phyloP scores from a whole-genome alignment of 768 basidiomycete genomes.

The Mycena vulgaris region DNA sequence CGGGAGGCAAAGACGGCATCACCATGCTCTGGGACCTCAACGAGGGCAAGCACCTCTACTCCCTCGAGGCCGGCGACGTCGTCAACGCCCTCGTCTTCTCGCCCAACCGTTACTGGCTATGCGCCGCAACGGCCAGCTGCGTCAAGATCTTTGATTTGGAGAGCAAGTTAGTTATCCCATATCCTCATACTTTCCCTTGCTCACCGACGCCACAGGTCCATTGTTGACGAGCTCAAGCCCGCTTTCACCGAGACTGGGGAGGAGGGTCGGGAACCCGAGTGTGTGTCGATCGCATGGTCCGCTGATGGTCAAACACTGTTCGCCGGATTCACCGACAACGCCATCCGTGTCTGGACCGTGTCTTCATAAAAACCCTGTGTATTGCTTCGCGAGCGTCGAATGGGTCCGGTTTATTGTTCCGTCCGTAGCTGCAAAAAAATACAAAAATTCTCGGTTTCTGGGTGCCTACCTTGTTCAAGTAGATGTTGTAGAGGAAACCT shows the following conservation, averaged over 20 bases:
- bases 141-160: constrained; percentile 99
- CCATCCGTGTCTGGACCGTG: constrained; percentile 94
- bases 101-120: constrained; percentile 99
- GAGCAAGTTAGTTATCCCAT: constrained; percentile 84
- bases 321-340: constrained; percentile 96
- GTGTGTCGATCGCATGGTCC: constrained; percentile 98
- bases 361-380: constrained; percentile 61
- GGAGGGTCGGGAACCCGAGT: constrained; percentile 87
- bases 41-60: constrained; percentile 99
- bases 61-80: constrained; percentile 97
- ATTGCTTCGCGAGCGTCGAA: constrained; percentile 34
- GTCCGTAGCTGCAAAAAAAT: constrained; percentile 39
- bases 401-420: constrained; percentile 30
- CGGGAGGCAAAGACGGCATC: constrained; percentile 99
- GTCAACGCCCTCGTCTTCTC: constrained; percentile 99
- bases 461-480: constrained; percentile 32
- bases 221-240: constrained; percentile 99
- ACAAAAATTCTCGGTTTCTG: constrained; percentile 40
- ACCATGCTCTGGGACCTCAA: constrained; percentile 99
- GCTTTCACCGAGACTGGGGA: constrained; percentile 86
- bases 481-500: too few relatives aligned
- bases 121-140: constrained; percentile 96
- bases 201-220: constrained; percentile 72
- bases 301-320: constrained; percentile 98
- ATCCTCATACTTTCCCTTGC: not conserved